These are phyloP conservation scores for Pythium biforme DNA, from an alignment of 352 stramenopile genomes.

Conservation along the genomic window DNA sequence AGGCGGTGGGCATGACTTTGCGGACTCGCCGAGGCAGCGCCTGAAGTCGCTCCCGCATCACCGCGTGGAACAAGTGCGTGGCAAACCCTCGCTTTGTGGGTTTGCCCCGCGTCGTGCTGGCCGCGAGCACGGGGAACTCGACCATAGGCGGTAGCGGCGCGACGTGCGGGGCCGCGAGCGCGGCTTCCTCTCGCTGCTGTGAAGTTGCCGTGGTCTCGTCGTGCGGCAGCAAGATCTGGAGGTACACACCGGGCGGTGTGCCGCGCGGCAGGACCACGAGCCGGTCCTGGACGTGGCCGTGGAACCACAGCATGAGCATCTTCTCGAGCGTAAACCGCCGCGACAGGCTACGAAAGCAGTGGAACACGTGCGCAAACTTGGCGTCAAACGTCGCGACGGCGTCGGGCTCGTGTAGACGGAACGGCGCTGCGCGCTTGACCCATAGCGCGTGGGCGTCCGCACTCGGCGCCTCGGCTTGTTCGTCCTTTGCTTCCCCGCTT, in stretches of 20 bases:
- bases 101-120: slow-evolving; percentile 29
- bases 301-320: slow-evolving; percentile 37
- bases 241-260: slow-evolving; percentile 45
- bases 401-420: background rate
- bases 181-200: background rate
- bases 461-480: background rate
- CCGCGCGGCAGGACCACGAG: slow-evolving; percentile 55
- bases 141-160: slow-evolving; percentile 25
- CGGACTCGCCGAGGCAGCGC: slow-evolving; percentile 16
- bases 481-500: background rate
- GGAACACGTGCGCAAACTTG: slow-evolving; percentile 18
- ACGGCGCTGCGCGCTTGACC: slow-evolving; percentile 12
- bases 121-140: slow-evolving; percentile 48
- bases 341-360: slow-evolving; percentile 17
- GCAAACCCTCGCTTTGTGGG: slow-evolving; percentile 41
- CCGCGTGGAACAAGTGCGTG: slow-evolving; percentile 51
- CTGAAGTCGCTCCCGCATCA: slow-evolving; percentile 35
- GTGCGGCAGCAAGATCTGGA: slow-evolving; percentile 52
- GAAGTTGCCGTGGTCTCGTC: background rate
- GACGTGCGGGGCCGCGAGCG: background rate
- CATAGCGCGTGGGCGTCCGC: slow-evolving; percentile 8
- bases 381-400: slow-evolving; percentile 20
- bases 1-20: slow-evolving; percentile 24
- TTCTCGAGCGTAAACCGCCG: slow-evolving; percentile 22
- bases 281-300: slow-evolving; percentile 36